Conservation (phyloP, 176 grass and related monocot genomes). For the Paspalum vaginatum region DNA sequence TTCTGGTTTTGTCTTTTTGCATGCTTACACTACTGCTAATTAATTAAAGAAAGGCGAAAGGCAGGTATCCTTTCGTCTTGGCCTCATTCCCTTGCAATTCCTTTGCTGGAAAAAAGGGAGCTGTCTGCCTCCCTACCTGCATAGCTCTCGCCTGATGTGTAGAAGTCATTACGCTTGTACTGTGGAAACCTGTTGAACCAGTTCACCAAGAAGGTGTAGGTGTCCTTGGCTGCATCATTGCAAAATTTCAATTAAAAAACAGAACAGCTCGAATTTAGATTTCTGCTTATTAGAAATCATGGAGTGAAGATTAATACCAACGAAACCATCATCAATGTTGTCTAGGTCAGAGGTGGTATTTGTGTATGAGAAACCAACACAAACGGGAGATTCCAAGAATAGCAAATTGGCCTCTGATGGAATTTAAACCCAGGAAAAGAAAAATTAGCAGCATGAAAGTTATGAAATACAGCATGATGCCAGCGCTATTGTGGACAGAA, state of each 20-base stretch:
- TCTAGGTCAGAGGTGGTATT: constrained; percentile 49
- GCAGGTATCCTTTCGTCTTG: constrained; percentile 23
- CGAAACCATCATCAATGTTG: constrained; percentile 31
- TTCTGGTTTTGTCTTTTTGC: constrained; percentile 8
- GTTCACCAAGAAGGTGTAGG: constrained; percentile 47
- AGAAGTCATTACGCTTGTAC: constrained; percentile 49
- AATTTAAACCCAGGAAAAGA: constrained; percentile 6
- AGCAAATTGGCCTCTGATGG: constrained; percentile 41
- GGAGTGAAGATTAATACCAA: constrained; percentile 32
- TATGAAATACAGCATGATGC: background rate
- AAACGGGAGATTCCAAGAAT: constrained; percentile 53
- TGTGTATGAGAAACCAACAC: constrained; percentile 56
- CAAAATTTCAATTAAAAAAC: constrained; percentile 11
- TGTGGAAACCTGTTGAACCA: constrained; percentile 56
- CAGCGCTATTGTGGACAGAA: background rate
- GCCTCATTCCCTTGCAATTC: constrained; percentile 38
- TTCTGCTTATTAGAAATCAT: background rate
- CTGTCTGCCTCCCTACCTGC: constrained; percentile 43
- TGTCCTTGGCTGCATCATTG: constrained; percentile 38
- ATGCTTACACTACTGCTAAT: constrained; percentile 41
- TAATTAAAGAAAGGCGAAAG: constrained; percentile 25
- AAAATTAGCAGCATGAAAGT: background rate
- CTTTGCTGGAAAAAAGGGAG: constrained; percentile 37
- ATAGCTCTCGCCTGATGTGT: constrained; percentile 60
- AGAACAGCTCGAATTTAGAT: background rate